phyloP scores from a whole-genome alignment of 2,329 filamentous ascomycete species.

The Colletotrichum phormii region DNA sequence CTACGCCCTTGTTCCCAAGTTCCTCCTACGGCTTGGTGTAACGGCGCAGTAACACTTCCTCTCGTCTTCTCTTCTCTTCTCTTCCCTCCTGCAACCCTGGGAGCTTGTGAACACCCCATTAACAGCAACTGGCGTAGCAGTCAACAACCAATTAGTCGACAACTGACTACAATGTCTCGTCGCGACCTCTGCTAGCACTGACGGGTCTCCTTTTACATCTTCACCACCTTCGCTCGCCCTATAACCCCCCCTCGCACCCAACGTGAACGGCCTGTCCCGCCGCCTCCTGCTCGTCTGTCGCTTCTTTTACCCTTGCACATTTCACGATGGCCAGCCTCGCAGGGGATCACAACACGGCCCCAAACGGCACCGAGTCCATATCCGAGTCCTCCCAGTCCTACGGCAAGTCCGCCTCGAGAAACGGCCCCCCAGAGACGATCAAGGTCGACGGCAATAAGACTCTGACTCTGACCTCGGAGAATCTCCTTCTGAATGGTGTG shows the following conservation, averaged over 20 bases:
- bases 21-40: background rate
- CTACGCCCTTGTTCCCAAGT: background rate
- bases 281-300: background rate
- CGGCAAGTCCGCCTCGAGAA: constrained; percentile 29
- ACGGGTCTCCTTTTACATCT: background rate
- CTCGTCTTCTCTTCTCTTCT: background rate
- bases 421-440: constrained; percentile 26
- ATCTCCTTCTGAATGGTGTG: constrained; percentile 50
- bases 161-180: constrained; percentile 30
- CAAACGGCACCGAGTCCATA: constrained; percentile 28
- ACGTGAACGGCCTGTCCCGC: background rate
- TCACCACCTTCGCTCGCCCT: background rate
- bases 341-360: background rate
- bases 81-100: background rate
- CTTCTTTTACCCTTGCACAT: background rate
- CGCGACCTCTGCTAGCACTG: constrained; percentile 17
- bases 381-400: constrained; percentile 33
- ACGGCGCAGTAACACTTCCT: background rate
- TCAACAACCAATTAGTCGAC: background rate
- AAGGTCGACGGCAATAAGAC: constrained; percentile 45
- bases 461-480: constrained; percentile 46
- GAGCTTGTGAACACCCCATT: background rate
- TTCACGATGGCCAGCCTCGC: constrained; percentile 11
- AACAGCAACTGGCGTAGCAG: constrained; percentile 4
- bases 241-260: background rate